phyloP scores from a whole-genome alignment of 2,329 filamentous ascomycete species.

The Lasiodiplodia sp. region DNA sequence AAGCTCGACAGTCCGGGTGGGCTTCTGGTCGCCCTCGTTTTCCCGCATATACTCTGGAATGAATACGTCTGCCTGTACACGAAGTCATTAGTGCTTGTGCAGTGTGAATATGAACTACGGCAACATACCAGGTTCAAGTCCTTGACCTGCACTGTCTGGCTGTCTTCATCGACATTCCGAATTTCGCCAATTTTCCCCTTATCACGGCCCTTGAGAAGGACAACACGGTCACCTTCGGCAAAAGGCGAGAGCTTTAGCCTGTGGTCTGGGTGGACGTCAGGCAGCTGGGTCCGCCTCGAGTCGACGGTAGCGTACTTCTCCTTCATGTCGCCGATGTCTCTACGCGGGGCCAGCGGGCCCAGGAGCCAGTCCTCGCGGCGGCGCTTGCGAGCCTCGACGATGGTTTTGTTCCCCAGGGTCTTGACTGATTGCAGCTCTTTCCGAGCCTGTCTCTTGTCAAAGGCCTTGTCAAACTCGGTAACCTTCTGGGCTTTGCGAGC shows the following conservation, averaged over 20 bases:
- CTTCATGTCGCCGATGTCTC: conserved; percentile 68
- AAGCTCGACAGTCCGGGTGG: conserved; percentile 59
- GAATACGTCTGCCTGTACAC: conserved; percentile 49
- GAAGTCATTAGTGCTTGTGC: background rate
- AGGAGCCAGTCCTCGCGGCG: conserved; percentile 79
- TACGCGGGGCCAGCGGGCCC: conserved; percentile 78
- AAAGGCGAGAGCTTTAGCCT: conserved; percentile 44
- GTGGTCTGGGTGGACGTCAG: conserved; percentile 48
- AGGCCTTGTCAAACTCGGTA: conserved; percentile 36
- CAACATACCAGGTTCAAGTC: conserved; percentile 50
- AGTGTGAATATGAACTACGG: background rate
- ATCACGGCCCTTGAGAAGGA: conserved; percentile 78
- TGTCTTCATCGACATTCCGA: conserved; percentile 55
- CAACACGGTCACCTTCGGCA: conserved; percentile 76
- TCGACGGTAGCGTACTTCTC: conserved; percentile 67
- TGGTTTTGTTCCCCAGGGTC: conserved; percentile 42
- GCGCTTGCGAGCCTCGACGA: conserved; percentile 60
- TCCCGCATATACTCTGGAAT: conserved; percentile 51
- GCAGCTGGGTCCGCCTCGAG: conserved; percentile 37
- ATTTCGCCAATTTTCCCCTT: conserved; percentile 86
- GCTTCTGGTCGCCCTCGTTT: conserved; percentile 48
- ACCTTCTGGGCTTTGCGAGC: conserved; percentile 46
- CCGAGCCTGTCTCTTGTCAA: conserved; percentile 38
- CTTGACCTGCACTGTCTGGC: conserved; percentile 45
- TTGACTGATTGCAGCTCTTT: conserved; percentile 22